Conservation (phyloP, 2,329 filamentous ascomycete genomes). For the Hypoxylon rubiginosum region DNA sequence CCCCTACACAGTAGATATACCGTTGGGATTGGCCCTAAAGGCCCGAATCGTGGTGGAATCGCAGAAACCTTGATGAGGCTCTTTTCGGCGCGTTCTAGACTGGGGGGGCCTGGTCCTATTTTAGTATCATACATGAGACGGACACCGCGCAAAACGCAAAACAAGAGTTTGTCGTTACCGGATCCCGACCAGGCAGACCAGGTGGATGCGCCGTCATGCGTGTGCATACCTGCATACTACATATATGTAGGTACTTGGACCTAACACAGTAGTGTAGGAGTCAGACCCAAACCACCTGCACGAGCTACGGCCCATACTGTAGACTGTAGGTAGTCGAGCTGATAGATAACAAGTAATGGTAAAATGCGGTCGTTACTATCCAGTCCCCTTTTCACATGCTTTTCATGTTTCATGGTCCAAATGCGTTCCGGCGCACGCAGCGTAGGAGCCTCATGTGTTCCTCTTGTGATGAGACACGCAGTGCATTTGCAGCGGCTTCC, state of each 20-base stretch:
- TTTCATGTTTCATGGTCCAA: background rate
- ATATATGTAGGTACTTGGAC: no score
- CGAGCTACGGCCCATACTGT: background rate
- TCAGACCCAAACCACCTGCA: background rate
- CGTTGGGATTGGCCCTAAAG: conserved; percentile 29
- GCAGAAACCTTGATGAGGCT: conserved; percentile 42
- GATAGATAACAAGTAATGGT: conserved; percentile 1
- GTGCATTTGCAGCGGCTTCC: conserved; percentile 24
- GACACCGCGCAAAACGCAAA: background rate
- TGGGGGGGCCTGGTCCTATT: background rate
- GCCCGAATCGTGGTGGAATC: conserved; percentile 36
- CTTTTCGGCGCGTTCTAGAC: conserved; percentile 38
- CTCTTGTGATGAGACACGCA: conserved; percentile 17
- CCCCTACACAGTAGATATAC: conserved; percentile 1
- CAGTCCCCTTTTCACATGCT: conserved; percentile 15
- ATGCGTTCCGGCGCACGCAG: conserved; percentile 16
- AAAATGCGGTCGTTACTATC: background rate
- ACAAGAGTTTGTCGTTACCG: background rate
- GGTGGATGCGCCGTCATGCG: no score
- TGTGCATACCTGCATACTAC: no score
- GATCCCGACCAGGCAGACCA: no score
- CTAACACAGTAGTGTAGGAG: background rate
- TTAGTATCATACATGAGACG: background rate
- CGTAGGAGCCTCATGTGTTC: conserved; percentile 2
- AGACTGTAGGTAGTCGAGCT: background rate